Evolutionary conservation across 73 alveolate species (phyloP).

Genomic region (Diophrys sp.): DNA sequence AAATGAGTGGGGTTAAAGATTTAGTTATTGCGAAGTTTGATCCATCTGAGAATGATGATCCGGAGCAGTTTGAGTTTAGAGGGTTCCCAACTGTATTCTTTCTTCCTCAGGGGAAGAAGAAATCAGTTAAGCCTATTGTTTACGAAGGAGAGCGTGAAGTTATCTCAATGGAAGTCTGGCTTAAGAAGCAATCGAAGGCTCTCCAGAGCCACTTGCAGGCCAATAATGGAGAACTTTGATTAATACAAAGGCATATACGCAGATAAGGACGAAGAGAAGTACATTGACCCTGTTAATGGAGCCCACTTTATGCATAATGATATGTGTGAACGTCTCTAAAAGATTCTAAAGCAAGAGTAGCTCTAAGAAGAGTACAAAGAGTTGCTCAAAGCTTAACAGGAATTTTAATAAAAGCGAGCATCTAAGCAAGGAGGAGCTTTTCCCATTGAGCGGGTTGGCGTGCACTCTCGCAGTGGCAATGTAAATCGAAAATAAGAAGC

Average conservation of each 20-base stretch:
- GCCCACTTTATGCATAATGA: conserved; percentile 24
- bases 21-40: conserved; percentile 88
- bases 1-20: conserved; percentile 13
- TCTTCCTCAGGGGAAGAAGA: conserved; percentile 58
- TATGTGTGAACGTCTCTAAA: conserved; percentile 13
- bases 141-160: conserved; percentile 66
- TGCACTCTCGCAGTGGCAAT: too few species aligned
- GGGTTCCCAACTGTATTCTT: conserved; percentile 15
- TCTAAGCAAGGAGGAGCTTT: too few species aligned
- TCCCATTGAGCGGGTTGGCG: too few species aligned
- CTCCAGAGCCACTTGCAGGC: background rate
- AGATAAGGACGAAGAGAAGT: conserved; percentile 13
- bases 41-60: conserved; percentile 89
- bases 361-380: background rate
- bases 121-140: conserved; percentile 50
- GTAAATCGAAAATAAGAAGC: too few species aligned
- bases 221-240: background rate
- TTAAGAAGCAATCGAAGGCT: background rate
- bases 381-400: background rate
- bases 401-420: too few species aligned
- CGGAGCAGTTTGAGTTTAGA: conserved; percentile 23
- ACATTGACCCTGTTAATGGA: conserved; percentile 14
- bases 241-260: conserved; percentile 23
- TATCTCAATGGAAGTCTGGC: background rate
- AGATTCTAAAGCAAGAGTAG: background rate